phyloP scores from a whole-genome alignment of 306 rosid species.

The Rosa multiflora region DNA sequence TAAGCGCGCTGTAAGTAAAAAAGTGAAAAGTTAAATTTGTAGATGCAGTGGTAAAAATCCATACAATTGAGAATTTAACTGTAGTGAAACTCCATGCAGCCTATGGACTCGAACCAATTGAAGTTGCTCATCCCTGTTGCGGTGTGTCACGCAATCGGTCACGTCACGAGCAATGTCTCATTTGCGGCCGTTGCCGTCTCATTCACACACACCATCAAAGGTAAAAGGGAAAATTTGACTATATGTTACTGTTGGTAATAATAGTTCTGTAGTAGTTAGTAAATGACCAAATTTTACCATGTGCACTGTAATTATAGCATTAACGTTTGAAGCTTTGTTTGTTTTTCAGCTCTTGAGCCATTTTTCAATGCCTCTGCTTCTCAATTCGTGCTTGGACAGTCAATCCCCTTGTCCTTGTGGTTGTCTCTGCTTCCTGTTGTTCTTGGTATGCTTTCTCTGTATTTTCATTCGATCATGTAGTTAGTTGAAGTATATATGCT shows the following conservation, averaged over 20 bases:
- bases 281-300: background rate
- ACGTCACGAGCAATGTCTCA: conserved; percentile 57
- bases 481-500: background rate
- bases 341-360: conserved; percentile 55
- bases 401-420: conserved; percentile 49
- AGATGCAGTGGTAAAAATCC: background rate
- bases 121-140: conserved; percentile 56
- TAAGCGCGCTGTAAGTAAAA: conserved; percentile 54
- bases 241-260: background rate
- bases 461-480: background rate
- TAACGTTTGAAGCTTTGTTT: conserved; percentile 6
- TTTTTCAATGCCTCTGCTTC: conserved; percentile 64
- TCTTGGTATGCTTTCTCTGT: conserved; percentile 31
- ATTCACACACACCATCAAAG: conserved; percentile 60
- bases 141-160: conserved; percentile 56
- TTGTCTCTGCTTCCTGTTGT: conserved; percentile 57
- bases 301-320: background rate
- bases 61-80: background rate
- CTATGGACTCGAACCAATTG: conserved; percentile 42
- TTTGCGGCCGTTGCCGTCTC: conserved; percentile 67
- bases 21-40: background rate
- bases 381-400: conserved; percentile 49
- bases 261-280: background rate
- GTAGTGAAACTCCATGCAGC: conserved; percentile 30
- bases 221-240: background rate